These are phyloP conservation scores for Rhododendron ferrugineum DNA, from an alignment of 148 eudicot genomes.

Conservation along the genomic window DNA sequence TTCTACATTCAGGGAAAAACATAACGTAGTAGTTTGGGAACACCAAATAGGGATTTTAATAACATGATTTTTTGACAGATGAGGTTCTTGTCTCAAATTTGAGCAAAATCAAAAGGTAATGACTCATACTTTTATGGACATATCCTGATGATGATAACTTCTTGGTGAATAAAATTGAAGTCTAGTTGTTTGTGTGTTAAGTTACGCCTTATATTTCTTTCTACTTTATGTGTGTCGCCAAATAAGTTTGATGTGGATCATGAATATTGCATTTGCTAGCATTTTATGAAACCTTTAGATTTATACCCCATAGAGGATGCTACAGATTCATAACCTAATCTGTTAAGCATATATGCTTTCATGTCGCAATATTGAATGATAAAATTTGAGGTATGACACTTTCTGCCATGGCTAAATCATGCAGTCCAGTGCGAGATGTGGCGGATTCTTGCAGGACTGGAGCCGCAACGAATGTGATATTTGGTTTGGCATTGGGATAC, in stretches of 20 bases:
- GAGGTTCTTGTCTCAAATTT: not conserved
- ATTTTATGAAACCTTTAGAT: not conserved
- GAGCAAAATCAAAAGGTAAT: not conserved
- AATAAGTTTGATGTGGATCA: not conserved
- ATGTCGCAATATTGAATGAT: not conserved
- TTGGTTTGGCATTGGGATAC: slow-evolving; percentile 23
- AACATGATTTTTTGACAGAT: not conserved
- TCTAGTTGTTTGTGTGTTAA: not conserved
- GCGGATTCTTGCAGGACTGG: slow-evolving; percentile 25
- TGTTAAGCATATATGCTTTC: not conserved
- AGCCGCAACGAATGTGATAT: slow-evolving; percentile 26
- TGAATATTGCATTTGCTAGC: not conserved
- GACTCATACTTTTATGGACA: not conserved
- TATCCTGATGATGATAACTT: not conserved
- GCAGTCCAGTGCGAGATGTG: slow-evolving; percentile 25
- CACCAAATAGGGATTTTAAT: not conserved
- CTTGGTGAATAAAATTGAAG: not conserved
- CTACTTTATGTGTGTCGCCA: not conserved
- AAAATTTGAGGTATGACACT: not conserved
- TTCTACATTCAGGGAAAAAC: not conserved
- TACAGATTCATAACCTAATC: not conserved
- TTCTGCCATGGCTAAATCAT: not conserved
- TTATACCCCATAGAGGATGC: not conserved
- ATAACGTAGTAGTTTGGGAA: not conserved
- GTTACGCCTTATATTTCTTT: not conserved